Percentiles rank a stretch among this genome's conserved stretches.
These are phyloP conservation scores for Sporisorium exsertum DNA, from an alignment of 1,284 basidiomycete species.

Conservation along the genomic window DNA sequence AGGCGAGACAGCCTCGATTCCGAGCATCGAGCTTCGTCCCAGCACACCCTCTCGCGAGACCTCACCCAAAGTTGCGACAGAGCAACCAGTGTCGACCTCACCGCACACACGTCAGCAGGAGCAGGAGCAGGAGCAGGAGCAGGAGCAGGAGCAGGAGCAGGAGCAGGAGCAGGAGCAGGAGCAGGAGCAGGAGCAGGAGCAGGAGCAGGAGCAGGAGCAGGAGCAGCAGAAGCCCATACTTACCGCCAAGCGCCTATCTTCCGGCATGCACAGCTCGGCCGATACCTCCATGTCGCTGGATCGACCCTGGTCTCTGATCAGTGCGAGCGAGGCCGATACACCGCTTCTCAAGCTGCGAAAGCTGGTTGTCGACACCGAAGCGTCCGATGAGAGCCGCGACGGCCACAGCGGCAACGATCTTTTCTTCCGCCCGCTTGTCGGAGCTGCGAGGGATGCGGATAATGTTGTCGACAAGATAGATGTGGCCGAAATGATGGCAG, in stretches of 20 bases:
- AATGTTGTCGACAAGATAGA: not conserved
- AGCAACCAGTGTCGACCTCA: not conserved
- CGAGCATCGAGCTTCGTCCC: slow-evolving; percentile 28
- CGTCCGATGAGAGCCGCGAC: slow-evolving; percentile 30
- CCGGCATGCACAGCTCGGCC: slow-evolving; percentile 24
- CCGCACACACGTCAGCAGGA: slow-evolving; percentile 3
- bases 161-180: too few species aligned
- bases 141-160: too few species aligned
- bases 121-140: too few species aligned
- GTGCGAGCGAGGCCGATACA: slow-evolving; percentile 43
- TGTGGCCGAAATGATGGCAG: not conserved
- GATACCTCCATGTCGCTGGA: slow-evolving; percentile 32
- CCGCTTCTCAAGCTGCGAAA: slow-evolving; percentile 47
- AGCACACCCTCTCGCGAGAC: slow-evolving; percentile 16
- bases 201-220: too few species aligned
- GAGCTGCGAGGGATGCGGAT: not conserved
- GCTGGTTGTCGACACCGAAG: slow-evolving; percentile 43
- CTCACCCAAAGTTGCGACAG: not conserved
- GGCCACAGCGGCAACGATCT: slow-evolving; percentile 17
- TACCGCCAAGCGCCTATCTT: slow-evolving; percentile 11
- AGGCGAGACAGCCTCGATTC: slow-evolving; percentile 1
- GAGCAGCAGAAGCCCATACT: slow-evolving; percentile 9
- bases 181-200: too few species aligned
- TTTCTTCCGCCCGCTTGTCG: slow-evolving; percentile 38
- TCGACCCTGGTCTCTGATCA: slow-evolving; percentile 51